Evolutionary conservation across 1,139 yeast genomes (phyloP).

Genomic region (Protomyces gravidus): DNA sequence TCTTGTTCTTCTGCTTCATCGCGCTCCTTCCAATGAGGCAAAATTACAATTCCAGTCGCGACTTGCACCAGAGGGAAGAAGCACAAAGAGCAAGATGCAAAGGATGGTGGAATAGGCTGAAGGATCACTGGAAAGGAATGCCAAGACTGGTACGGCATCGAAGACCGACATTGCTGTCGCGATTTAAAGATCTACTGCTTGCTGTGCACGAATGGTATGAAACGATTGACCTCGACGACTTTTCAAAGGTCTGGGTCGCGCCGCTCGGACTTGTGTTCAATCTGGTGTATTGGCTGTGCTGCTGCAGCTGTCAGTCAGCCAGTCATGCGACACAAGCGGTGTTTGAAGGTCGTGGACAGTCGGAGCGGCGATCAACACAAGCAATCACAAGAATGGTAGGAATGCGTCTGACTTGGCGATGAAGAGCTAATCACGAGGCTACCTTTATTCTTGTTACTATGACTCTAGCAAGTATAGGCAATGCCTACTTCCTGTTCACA

Average conservation of each 20-base stretch:
- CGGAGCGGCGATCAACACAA: too few species aligned
- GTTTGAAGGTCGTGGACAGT: constrained; percentile 2
- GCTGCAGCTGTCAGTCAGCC: not conserved
- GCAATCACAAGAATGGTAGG: not conserved
- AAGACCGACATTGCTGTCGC: not conserved
- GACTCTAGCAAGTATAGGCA: not conserved
- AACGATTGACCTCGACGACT: constrained; percentile 8
- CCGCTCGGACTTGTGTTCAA: constrained; percentile 11
- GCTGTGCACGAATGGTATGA: constrained; percentile 10
- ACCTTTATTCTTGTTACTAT: not conserved
- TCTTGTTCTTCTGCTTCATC: too few species aligned
- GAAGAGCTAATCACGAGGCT: constrained; percentile 1
- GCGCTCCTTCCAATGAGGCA: too few species aligned
- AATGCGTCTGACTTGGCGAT: not conserved
- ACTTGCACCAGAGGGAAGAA: too few species aligned
- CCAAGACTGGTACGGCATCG: constrained; percentile 10
- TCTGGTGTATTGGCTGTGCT: constrained; percentile 9
- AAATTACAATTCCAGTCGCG: too few species aligned
- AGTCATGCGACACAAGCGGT: not conserved
- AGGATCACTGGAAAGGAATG: too few species aligned
- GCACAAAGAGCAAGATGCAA: too few species aligned
- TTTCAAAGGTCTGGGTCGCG: constrained; percentile 6
- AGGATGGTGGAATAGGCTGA: too few species aligned
- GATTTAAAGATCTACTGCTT: constrained; percentile 1
- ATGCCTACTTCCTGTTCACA: not conserved